Evolutionary conservation across 768 basidiomycete genomes (phyloP).

Genomic region (Dentipellis fragilis): DNA sequence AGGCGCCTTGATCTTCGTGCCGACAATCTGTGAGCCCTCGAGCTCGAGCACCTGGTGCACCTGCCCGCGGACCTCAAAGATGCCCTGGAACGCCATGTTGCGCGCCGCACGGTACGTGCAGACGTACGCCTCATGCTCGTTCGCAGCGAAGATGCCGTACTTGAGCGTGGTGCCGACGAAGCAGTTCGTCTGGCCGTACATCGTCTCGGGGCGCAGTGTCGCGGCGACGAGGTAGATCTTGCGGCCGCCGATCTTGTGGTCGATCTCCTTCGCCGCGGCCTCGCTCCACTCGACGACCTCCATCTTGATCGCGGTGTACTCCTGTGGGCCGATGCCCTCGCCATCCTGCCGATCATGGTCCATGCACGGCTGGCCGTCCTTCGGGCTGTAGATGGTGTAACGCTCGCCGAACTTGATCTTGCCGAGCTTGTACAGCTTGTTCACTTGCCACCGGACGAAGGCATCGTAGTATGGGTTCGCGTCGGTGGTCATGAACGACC

Average conservation of each 20-base stretch:
- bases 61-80: constrained; percentile 61
- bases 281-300: constrained; percentile 80
- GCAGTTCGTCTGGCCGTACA: constrained; percentile 99
- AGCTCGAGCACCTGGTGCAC: constrained; percentile 68
- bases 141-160: constrained; percentile 87
- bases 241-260: constrained; percentile 60
- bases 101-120: constrained; percentile 84
- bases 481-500: constrained; percentile 88
- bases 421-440: constrained; percentile 75
- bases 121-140: constrained; percentile 80
- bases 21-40: constrained; percentile 70
- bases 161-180: constrained; percentile 87
- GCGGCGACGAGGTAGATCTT: constrained; percentile 93
- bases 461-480: constrained; percentile 95
- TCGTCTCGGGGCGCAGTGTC: constrained; percentile 92
- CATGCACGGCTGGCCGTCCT: constrained; percentile 99
- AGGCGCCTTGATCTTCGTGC: constrained; percentile 85
- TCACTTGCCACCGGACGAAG: constrained; percentile 97
- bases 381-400: constrained; percentile 97
- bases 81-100: constrained; percentile 97
- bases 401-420: constrained; percentile 98
- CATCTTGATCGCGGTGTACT: constrained; percentile 94
- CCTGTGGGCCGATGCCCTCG: constrained; percentile 90
- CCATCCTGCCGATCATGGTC: constrained; percentile 96
- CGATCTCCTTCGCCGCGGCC: constrained; percentile 52